Evolutionary conservation across 495 filamentous ascomycete species (phyloP).

Genomic region (Amorphotheca resinae): DNA sequence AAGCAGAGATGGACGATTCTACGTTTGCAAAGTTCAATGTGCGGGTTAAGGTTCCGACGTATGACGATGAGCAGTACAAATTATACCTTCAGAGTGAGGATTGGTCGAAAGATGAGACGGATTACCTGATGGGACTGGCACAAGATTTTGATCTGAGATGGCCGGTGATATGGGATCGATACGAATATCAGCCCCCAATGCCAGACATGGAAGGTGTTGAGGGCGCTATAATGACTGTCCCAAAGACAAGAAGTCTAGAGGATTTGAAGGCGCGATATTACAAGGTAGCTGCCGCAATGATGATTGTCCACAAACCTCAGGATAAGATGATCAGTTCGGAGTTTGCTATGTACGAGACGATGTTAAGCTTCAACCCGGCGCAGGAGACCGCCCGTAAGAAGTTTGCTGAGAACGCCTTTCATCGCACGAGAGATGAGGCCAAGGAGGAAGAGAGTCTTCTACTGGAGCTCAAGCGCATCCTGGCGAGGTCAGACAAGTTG

Average conservation of each 20-base stretch:
- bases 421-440: conserved; percentile 72
- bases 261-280: conserved; percentile 91
- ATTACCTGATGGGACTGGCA: conserved; percentile 67
- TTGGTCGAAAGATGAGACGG: conserved; percentile 88
- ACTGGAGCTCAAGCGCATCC: conserved; percentile 79
- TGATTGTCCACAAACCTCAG: conserved; percentile 69
- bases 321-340: conserved; percentile 77
- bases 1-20: conserved; percentile 33
- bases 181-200: conserved; percentile 53
- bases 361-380: conserved; percentile 70
- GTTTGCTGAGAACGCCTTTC: conserved; percentile 65
- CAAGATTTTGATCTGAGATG: conserved; percentile 75
- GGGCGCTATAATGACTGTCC: conserved; percentile 31
- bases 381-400: conserved; percentile 70
- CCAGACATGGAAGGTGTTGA: conserved; percentile 29
- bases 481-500: conserved; percentile 66
- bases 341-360: conserved; percentile 66
- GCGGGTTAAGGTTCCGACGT: conserved; percentile 56
- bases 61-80: conserved; percentile 79
- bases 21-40: conserved; percentile 74
- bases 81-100: conserved; percentile 54
- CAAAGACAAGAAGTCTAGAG: conserved; percentile 57
- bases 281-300: conserved; percentile 66
- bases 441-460: conserved; percentile 84
- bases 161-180: conserved; percentile 86